These are phyloP conservation scores for Capsella bursapastoris DNA, from an alignment of 345 rosid genomes.

Conservation along the genomic window DNA sequence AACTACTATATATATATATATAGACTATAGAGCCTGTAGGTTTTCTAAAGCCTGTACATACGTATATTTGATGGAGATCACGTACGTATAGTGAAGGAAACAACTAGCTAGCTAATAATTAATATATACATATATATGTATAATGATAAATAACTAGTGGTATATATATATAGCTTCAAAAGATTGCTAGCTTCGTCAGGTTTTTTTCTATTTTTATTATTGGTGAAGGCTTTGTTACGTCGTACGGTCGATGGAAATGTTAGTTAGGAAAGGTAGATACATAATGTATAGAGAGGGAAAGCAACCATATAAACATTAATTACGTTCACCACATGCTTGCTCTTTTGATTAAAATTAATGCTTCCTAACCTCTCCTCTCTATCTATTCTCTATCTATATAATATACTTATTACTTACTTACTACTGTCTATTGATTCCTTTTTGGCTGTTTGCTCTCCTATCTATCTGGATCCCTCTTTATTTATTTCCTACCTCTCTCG, in stretches of 20 bases:
- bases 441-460: neutral
- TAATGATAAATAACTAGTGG: neutral
- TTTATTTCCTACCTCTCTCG: neutral
- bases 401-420: neutral
- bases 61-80: constrained; percentile 8
- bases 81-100: neutral
- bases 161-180: neutral
- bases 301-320: constrained; percentile 16
- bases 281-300: constrained; percentile 9
- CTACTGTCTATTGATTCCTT: constrained; percentile 12
- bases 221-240: neutral
- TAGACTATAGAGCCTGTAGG: neutral
- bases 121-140: too few relatives aligned
- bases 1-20: neutral
- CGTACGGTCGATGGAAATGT: constrained; percentile 29
- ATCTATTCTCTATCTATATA: neutral
- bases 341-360: constrained; percentile 4
- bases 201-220: neutral
- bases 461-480: constrained; percentile 8
- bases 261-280: constrained; percentile 46
- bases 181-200: neutral
- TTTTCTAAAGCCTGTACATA: neutral
- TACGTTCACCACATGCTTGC: constrained; percentile 42
- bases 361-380: constrained; percentile 16
- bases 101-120: neutral